Base-by-base conservation (phyloP, 495 filamentous ascomycete species). In the Neurospora sp. region DNA sequence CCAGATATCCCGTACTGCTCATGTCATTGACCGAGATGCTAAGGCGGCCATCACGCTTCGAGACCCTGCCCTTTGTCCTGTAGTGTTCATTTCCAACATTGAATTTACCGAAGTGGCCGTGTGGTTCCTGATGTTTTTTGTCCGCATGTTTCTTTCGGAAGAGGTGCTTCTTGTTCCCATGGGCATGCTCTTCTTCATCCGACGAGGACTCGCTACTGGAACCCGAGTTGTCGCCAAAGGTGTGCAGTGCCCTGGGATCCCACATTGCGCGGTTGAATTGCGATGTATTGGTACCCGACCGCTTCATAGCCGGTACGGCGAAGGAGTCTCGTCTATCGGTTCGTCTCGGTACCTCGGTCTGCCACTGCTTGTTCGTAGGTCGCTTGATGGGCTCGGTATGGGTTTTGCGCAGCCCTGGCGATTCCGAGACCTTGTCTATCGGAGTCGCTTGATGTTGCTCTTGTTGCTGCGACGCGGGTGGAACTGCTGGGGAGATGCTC, bases 1-100 rank as follows among this genome's bases (percentile, higher is more conserved):
- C 90, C 43, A 92, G 81, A 76, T 91, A 92, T 5, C 90, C 90
- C 4, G 81, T 87, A 72, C 90, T 89, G 70, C 84, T 86, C 3
- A 87, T 89, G 77, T 92, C 89, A 71, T 90, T 90, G 77, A 93
- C 82, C n/a, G 87, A 88, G 71, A 94, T 92, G 71, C 85, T 87
- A 19, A 94, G 81, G 34, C 92, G 85, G 8, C 92, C 92, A 78
- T 93, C 92, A n/a, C 79, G 84, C 78, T 88, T 90, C 0, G 87
- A 89, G 15, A 93, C 85, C 66, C 83, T 87, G n/a, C 91, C 92
- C 40, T 85, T 87, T 2, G 89, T 91, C 21, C 79, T 85, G 80
- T 89, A 92, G 37, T 91, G 79, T 2, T 91, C 84, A 76, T 93
- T 90, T n/a, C 81, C 84, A 39, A 93, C 83, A 54, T 80, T 79